A percentile compares a stretch with the other conserved stretches of the same genome.
These are phyloP conservation scores for Dendrobium catenatum DNA, from an alignment of 106 monocot species.

Conservation along the genomic window DNA sequence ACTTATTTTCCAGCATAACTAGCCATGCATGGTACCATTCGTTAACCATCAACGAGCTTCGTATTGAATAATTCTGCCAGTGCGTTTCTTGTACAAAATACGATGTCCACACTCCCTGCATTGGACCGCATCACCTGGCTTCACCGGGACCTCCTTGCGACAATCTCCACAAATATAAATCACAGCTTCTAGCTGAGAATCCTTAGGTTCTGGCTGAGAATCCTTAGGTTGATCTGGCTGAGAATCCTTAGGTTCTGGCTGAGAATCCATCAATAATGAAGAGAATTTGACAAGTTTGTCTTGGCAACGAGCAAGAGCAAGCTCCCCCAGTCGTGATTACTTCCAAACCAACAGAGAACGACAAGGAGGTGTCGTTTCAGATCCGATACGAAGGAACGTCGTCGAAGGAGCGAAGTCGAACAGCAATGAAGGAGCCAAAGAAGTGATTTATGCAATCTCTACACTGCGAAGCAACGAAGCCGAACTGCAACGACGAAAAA, in stretches of 20 bases:
- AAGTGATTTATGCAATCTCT: too few relatives aligned
- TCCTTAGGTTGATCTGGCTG: too few relatives aligned
- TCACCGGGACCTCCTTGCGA: slow-evolving; percentile 68
- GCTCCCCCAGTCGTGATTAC: too few relatives aligned
- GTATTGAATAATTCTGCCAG: slow-evolving; percentile 31
- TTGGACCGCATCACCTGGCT: slow-evolving; percentile 78
- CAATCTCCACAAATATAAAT: slow-evolving; percentile 75
- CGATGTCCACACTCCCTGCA: slow-evolving; percentile 90
- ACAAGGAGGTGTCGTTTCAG: too few relatives aligned
- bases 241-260: slow-evolving; percentile 5
- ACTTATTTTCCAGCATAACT: not conserved
- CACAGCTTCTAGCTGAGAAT: slow-evolving; percentile 23
- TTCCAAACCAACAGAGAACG: too few relatives aligned
- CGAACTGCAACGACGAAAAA: too few relatives aligned
- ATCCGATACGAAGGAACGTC: too few relatives aligned
- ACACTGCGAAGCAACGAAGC: too few relatives aligned
- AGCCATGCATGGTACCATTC: not conserved
- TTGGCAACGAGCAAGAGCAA: not conserved
- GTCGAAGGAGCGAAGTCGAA: too few relatives aligned
- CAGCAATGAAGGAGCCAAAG: too few relatives aligned
- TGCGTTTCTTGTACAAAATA: slow-evolving; percentile 92
- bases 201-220: too few relatives aligned
- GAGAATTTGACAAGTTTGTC: not conserved
- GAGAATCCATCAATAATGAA: slow-evolving; percentile 42
- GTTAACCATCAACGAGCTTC: not conserved